phyloP scores from a whole-genome alignment of 495 filamentous ascomycete genomes.

The Geoglossum glabrum region DNA sequence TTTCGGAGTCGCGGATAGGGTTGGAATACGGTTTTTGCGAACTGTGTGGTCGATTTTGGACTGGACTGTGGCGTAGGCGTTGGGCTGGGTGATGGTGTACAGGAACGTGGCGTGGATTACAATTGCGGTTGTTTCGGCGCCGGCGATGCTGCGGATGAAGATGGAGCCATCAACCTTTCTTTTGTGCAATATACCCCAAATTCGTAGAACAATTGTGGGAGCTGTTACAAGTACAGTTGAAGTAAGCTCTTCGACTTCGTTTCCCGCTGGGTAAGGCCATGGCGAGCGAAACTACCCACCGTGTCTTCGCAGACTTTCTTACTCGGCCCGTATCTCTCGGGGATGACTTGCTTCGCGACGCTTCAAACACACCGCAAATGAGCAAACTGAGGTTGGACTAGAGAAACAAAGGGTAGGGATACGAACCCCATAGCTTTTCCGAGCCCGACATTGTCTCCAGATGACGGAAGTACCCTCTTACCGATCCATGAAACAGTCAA shows the following conservation, averaged over 20 bases:
- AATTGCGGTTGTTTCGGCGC: constrained; percentile 41
- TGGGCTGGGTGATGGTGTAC: constrained; percentile 26
- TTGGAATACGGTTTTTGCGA: constrained; percentile 16
- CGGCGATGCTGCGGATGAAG: constrained; percentile 27
- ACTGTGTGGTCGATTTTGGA: constrained; percentile 23
- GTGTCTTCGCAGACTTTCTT: not conserved
- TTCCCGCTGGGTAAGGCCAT: not conserved
- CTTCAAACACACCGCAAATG: not conserved
- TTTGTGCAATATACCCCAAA: not conserved
- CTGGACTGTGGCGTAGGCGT: constrained; percentile 23
- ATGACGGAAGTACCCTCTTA: constrained; percentile 13
- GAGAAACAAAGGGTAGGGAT: constrained; percentile 3
- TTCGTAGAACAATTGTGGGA: not conserved
- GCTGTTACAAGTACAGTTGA: not conserved
- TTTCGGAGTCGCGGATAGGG: constrained; percentile 24
- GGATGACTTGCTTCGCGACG: not conserved
- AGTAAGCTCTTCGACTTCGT: not conserved
- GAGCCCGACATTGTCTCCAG: constrained; percentile 17
- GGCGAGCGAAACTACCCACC: not conserved
- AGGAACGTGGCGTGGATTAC: constrained; percentile 36
- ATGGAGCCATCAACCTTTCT: too few relatives aligned
- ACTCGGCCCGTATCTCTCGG: not conserved
- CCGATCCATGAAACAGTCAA: too few relatives aligned
- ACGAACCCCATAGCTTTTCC: constrained; percentile 15
- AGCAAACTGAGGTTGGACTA: not conserved